Evolutionary conservation across 306 rosid species (phyloP).

Genomic region (Begonia loranthoides): DNA sequence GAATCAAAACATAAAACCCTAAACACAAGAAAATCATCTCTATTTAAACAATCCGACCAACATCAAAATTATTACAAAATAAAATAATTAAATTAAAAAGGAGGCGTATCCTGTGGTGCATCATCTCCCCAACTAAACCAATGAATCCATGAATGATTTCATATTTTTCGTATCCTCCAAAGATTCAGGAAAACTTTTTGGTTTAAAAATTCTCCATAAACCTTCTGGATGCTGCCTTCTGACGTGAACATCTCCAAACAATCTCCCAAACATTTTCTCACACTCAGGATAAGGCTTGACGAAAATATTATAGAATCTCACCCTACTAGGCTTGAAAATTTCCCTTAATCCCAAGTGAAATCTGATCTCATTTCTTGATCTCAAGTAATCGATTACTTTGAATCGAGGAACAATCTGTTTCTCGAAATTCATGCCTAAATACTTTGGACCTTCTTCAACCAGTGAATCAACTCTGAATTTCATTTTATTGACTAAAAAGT

Average conservation of each 20-base stretch:
- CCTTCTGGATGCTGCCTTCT: constrained; percentile 50
- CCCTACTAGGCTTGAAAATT: constrained; percentile 64
- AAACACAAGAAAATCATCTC: no score
- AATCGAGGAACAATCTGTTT: constrained; percentile 76
- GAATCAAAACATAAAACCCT: no score
- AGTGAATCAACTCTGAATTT: constrained; percentile 36
- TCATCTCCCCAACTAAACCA: constrained; percentile 24
- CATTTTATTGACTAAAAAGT: constrained; percentile 52
- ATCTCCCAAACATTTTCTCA: constrained; percentile 53
- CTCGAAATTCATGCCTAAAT: constrained; percentile 64
- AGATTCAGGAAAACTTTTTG: constrained; percentile 32
- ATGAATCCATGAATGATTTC: constrained; percentile 47
- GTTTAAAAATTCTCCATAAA: constrained; percentile 67
- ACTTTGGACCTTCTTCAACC: constrained; percentile 55
- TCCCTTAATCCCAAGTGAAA: constrained; percentile 51
- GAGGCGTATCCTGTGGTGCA: no score
- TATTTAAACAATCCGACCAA: no score
- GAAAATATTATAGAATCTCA: constrained; percentile 66
- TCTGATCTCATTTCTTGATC: constrained; percentile 52
- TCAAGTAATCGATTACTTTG: constrained; percentile 61
- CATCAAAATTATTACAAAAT: no score
- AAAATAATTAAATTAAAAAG: no score
- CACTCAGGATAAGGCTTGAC: constrained; percentile 86
- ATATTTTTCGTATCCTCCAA: constrained; percentile 40
- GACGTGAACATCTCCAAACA: constrained; percentile 20